Evolutionary conservation across 306 rosid species (phyloP), one percentile per base, ranked within the genome.

Genomic region (Cicer pinnatifidum): DNA sequence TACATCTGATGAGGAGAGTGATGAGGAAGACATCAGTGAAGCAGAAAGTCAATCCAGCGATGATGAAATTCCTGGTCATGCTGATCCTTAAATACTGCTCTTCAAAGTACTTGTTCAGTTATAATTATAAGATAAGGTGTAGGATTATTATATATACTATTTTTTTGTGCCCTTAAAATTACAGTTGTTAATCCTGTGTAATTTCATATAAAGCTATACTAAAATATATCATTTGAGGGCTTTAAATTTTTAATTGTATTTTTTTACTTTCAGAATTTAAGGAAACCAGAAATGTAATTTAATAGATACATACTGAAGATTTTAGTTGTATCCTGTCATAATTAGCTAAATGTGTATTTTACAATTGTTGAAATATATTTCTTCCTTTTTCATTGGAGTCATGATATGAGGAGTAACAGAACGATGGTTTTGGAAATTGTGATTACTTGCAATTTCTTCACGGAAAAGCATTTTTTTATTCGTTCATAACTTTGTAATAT

Each of bases 61-160:
- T 40, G 97, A 90, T 58, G 97, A 95, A 5, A 86, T 95, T 82
- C 92, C 97, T 3, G 92, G 96, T 57, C 97, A 87, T 46, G 96
- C 92, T 8, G 99, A 95, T 80, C 97, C 94, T 87, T 68, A 75
- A 72, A 59, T 11, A 59, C 19, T 13, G 56, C 56, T 35, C 65
- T 59, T 56, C 38, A 15, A 28, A 28, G 35, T 53, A 78, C 59
- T 45, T 80, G 79, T 81, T 74, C 48, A 76, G 57, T 73, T 40
- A 58, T 83, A 77, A 67, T 76, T 40, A 63, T 81, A 75, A 64
- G 77, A 47, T 84, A 71, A 67, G 78, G 73, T 39, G 87, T 86
- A 82, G 81, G 83, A 71, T 78, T 69, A 76, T 78, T 60, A 69
- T 81, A 54, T 68, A 35, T 70, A 11, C 16, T 71, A 71, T 63